phyloP scores from a whole-genome alignment of 345 rosid genomes.

The Populus pruinosa region DNA sequence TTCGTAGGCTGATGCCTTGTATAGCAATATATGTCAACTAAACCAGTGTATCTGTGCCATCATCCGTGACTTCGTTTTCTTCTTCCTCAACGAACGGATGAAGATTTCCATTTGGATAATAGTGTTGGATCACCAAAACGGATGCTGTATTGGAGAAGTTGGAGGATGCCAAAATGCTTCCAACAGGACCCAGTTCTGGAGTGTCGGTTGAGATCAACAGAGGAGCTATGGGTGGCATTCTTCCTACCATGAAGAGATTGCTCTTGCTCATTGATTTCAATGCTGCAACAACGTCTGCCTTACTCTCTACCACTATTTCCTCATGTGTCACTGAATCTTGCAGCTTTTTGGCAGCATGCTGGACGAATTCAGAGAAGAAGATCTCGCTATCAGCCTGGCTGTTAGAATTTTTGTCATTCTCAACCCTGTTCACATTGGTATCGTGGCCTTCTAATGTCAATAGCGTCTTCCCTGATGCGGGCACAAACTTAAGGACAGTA shows the following conservation, averaged over 20 bases:
- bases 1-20: too few relatives aligned
- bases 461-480: constrained; percentile 19
- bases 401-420: background rate
- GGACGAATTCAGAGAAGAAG: constrained; percentile 27
- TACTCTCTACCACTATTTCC: constrained; percentile 35
- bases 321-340: constrained; percentile 29
- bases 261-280: constrained; percentile 35
- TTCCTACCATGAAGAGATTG: constrained; percentile 44
- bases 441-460: background rate
- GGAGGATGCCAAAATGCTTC: constrained; percentile 40
- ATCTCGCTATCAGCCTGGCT: background rate
- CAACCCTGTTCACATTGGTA: too few relatives aligned
- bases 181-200: constrained; percentile 49
- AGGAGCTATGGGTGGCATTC: constrained; percentile 29
- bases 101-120: background rate
- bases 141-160: constrained; percentile 46
- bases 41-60: background rate
- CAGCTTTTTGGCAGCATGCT: constrained; percentile 13
- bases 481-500: constrained; percentile 36
- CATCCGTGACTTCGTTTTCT: background rate
- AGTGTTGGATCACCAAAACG: constrained; percentile 44
- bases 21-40: too few relatives aligned
- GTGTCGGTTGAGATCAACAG: constrained; percentile 34
- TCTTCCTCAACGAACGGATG: background rate
- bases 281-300: constrained; percentile 25